These are phyloP conservation scores for Microglena sp. DNA, from an alignment of 139 green algal species.

Conservation along the genomic window DNA sequence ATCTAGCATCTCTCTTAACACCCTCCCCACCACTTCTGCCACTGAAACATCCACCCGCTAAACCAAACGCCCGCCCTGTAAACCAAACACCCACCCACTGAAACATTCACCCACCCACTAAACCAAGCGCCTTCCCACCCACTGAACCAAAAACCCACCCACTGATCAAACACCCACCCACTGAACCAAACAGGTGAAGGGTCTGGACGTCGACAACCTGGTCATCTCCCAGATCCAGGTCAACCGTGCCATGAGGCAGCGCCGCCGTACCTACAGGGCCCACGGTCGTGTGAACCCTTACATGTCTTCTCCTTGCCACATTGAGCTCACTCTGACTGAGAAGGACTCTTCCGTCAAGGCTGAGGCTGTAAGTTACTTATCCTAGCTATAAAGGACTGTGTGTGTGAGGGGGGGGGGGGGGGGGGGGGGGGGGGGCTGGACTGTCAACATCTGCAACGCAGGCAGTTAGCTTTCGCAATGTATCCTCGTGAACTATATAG, in stretches of 20 bases:
- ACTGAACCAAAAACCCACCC: no score
- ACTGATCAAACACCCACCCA: background rate
- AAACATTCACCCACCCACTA: no score
- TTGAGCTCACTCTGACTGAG: conserved; percentile 93
- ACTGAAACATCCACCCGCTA: no score
- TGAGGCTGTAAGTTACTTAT: no score
- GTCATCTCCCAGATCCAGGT: conserved; percentile 94
- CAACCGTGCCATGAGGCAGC: conserved; percentile 89
- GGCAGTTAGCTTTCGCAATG: background rate
- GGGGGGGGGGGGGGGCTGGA: background rate
- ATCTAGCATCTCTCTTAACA: no score
- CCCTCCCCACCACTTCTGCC: no score
- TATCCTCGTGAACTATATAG: background rate
- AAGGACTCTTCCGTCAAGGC: conserved; percentile 61
- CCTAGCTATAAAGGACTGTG: no score
- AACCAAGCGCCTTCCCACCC: no score
- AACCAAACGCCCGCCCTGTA: no score
- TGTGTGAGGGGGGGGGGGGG: conserved; percentile 3
- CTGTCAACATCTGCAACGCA: background rate
- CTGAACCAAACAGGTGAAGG: conserved; percentile 88
- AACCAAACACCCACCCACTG: no score
- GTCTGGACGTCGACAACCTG: conserved; percentile 87
- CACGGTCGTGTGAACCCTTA: conserved; percentile 98
- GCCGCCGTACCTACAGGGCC: conserved; percentile 93
- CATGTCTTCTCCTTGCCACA: conserved; percentile 95